phyloP scores from a whole-genome alignment of 495 filamentous ascomycete species.

The Tetracladium marchalianum region DNA sequence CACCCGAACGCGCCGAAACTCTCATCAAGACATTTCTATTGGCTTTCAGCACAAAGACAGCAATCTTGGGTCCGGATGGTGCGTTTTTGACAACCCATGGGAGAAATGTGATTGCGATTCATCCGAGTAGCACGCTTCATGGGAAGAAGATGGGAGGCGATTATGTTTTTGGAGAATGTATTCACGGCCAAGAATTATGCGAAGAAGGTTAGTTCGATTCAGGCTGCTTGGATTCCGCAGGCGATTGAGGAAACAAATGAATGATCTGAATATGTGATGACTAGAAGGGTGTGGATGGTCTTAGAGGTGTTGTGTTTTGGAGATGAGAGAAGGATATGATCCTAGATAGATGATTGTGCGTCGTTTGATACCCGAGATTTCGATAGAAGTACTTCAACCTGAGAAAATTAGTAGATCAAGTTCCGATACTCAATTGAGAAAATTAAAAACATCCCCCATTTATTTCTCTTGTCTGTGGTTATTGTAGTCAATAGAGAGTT shows the following conservation, averaged over 20 bases:
- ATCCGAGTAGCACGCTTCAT: conserved; percentile 78
- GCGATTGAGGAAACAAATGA: neutral
- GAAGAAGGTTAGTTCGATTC: conserved; percentile 75
- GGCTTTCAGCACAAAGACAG: conserved; percentile 77
- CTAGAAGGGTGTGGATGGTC: too few relatives aligned
- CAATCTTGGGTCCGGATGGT: conserved; percentile 70
- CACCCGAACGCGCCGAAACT: conserved; percentile 40
- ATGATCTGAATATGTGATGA: too few relatives aligned
- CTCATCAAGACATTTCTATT: conserved; percentile 74
- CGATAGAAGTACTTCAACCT: too few relatives aligned
- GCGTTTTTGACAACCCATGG: conserved; percentile 78
- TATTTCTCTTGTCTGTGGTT: too few relatives aligned
- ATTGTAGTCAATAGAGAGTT: too few relatives aligned
- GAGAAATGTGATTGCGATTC: conserved; percentile 78
- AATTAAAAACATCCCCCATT: too few relatives aligned
- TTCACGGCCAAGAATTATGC: conserved; percentile 90
- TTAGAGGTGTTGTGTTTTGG: too few relatives aligned
- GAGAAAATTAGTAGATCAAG: too few relatives aligned
- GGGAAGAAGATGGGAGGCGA: conserved; percentile 84
- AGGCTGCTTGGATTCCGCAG: conserved; percentile 80
- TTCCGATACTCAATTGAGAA: too few relatives aligned
- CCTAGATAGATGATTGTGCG: too few relatives aligned
- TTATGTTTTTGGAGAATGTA: conserved; percentile 94
- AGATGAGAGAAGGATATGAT: too few relatives aligned
- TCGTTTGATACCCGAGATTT: too few relatives aligned